Percentiles rank a stretch among this genome's conserved stretches.
These are phyloP conservation scores for Tranzscheliella williamsii DNA, from an alignment of 1,284 basidiomycete genomes.

Conservation along the genomic window DNA sequence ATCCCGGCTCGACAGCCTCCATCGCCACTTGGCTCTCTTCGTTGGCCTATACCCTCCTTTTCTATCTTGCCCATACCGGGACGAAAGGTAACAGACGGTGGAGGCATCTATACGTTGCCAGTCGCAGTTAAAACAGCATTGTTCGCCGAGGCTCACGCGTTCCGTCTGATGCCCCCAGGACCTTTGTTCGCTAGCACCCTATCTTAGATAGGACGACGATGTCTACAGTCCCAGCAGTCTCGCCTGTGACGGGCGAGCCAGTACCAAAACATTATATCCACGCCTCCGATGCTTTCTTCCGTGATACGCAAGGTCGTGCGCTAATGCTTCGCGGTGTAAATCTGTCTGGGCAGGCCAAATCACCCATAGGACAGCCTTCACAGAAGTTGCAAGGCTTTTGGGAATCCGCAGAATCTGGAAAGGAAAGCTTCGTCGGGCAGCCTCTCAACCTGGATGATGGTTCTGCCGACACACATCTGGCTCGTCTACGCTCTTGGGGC, in stretches of 20 bases:
- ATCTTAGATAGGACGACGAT: constrained; percentile 5
- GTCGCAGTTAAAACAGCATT: no score
- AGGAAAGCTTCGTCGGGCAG: constrained; percentile 73
- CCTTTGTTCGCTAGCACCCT: no score
- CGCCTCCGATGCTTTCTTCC: constrained; percentile 68
- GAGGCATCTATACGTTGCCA: no score
- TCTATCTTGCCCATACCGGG: no score
- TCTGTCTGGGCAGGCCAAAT: constrained; percentile 84
- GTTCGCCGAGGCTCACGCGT: no score
- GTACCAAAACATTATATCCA: constrained; percentile 44
- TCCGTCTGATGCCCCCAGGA: no score
- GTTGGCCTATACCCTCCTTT: no score
- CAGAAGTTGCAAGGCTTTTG: constrained; percentile 75
- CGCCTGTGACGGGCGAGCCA: constrained; percentile 28
- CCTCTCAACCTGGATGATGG: constrained; percentile 79
- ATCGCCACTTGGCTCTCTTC: no score
- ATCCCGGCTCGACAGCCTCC: no score
- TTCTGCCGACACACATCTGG: constrained; percentile 83
- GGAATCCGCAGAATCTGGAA: constrained; percentile 78
- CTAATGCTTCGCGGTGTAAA: constrained; percentile 89
- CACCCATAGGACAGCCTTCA: constrained; percentile 73
- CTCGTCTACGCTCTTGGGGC: constrained; percentile 84
- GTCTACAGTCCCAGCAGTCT: constrained; percentile 2
- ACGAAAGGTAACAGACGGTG: no score
- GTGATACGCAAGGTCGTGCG: constrained; percentile 80